Evolutionary conservation across 495 filamentous ascomycete genomes (phyloP).

Genomic region (Penicillium cinerascens): DNA sequence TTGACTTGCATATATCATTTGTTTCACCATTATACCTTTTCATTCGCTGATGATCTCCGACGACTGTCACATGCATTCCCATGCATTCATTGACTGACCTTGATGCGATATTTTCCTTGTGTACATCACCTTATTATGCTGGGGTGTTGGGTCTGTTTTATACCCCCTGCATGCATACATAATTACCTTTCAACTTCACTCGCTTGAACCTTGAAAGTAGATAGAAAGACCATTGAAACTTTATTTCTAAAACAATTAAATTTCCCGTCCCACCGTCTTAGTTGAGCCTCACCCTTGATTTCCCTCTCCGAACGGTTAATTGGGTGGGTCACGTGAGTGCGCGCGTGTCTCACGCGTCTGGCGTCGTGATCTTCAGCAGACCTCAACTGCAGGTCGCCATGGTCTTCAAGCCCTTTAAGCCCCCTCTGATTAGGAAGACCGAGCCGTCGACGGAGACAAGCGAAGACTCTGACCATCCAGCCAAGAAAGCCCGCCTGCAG

Average conservation of each 20-base stretch:
- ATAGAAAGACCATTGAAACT: not conserved
- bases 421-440: slow-evolving; percentile 41
- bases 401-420: slow-evolving; percentile 48
- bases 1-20: slow-evolving; percentile 15
- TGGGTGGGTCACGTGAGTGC: slow-evolving; percentile 14
- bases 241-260: not conserved
- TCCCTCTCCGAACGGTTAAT: not conserved
- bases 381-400: slow-evolving; percentile 22
- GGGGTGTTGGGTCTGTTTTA: slow-evolving; percentile 1
- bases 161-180: slow-evolving; percentile 4
- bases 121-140: slow-evolving; percentile 15
- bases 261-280: not conserved
- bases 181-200: not conserved
- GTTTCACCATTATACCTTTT: slow-evolving; percentile 5
- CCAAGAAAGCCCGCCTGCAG: slow-evolving; percentile 32
- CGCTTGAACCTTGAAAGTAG: not conserved
- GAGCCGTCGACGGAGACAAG: not conserved
- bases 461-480: slow-evolving; percentile 15
- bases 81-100: slow-evolving; percentile 7
- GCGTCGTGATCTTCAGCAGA: slow-evolving; percentile 9
- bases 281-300: not conserved
- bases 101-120: slow-evolving; percentile 13
- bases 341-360: slow-evolving; percentile 11
- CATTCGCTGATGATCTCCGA: slow-evolving; percentile 12
- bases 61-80: slow-evolving; percentile 2